These are phyloP conservation scores for Diaporthe vaccinii DNA, from an alignment of 2,329 filamentous ascomycete genomes.

Conservation along the genomic window DNA sequence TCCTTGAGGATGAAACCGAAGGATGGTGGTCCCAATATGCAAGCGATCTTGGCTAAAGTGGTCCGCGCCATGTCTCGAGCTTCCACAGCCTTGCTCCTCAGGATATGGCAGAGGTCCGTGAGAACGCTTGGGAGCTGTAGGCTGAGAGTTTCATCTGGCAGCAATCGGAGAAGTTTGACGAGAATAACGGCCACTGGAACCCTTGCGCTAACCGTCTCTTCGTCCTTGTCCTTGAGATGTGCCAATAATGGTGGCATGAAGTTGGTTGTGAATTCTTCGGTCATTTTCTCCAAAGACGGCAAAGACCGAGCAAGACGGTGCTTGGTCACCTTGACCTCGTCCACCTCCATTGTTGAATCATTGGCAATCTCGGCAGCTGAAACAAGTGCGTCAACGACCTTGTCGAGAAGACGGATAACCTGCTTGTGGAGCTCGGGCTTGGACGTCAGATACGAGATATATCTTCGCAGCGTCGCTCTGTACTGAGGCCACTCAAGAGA, in stretches of 20 bases:
- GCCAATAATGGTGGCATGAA: conserved; percentile 85
- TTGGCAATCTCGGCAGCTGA: conserved; percentile 60
- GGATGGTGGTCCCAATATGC: conserved; percentile 83
- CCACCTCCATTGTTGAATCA: conserved; percentile 56
- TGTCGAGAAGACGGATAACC: conserved; percentile 84
- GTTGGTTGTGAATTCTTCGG: conserved; percentile 78
- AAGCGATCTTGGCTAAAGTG: conserved; percentile 86
- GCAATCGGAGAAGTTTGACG: conserved; percentile 86
- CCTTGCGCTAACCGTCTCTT: conserved; percentile 92
- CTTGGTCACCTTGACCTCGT: conserved; percentile 48
- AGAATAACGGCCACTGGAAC: conserved; percentile 91
- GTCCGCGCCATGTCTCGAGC: conserved; percentile 91
- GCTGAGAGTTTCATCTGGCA: conserved; percentile 80
- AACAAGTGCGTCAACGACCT: conserved; percentile 82
- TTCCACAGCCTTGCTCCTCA: conserved; percentile 89
- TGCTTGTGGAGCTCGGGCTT: conserved; percentile 89
- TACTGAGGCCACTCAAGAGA: conserved; percentile 94
- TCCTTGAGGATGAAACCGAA: conserved; percentile 96
- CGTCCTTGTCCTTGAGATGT: conserved; percentile 94
- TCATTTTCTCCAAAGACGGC: conserved; percentile 76
- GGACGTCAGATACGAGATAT: conserved; percentile 83
- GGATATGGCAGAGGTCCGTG: conserved; percentile 92
- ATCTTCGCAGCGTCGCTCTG: conserved; percentile 85
- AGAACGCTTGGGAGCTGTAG: conserved; percentile 84
- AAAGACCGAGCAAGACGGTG: conserved; percentile 73